Conservation (phyloP, 768 basidiomycete species). For the Polyporus arcularius region DNA sequence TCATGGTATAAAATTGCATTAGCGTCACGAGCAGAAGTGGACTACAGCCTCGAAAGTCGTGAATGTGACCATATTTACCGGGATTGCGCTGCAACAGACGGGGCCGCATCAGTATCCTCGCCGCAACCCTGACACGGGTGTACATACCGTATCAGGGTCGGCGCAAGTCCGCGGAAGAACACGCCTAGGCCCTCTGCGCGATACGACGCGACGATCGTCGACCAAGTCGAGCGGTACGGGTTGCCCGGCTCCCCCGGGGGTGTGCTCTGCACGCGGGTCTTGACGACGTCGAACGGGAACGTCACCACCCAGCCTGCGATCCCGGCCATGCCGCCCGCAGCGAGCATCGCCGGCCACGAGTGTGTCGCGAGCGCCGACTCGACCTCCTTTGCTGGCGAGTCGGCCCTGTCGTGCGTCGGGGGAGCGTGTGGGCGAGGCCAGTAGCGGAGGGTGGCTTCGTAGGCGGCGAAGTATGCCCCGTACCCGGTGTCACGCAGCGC, state of each 20-base stretch:
- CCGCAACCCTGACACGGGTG: not conserved
- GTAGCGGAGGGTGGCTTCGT: conserved; percentile 63
- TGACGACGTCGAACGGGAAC: conserved; percentile 88
- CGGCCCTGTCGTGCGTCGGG: conserved; percentile 24
- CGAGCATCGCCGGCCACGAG: conserved; percentile 61
- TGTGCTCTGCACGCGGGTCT: conserved; percentile 80
- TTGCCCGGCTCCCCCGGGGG: conserved; percentile 30
- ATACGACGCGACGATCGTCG: conserved; percentile 62
- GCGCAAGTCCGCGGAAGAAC: conserved; percentile 76
- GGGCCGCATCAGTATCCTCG: not conserved
- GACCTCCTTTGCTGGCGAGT: conserved; percentile 42
- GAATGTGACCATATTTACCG: conserved; percentile 86
- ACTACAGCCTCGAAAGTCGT: conserved; percentile 68
- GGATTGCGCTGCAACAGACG: conserved; percentile 58
- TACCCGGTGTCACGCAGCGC: conserved; percentile 79
- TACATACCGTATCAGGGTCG: conserved; percentile 77
- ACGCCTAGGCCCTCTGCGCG: conserved; percentile 64
- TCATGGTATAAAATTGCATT: too few species aligned
- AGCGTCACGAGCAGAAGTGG: conserved; percentile 19
- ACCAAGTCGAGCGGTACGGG: conserved; percentile 59
- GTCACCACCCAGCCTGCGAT: conserved; percentile 77
- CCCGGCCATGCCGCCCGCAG: conserved; percentile 79
- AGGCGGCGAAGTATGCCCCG: conserved; percentile 79
- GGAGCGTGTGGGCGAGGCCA: conserved; percentile 34
- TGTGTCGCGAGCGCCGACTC: conserved; percentile 36